Percentiles rank a stretch among this genome's conserved stretches.
Conservation (phyloP, 768 basidiomycete species). For the Hypholoma fasciculare region DNA sequence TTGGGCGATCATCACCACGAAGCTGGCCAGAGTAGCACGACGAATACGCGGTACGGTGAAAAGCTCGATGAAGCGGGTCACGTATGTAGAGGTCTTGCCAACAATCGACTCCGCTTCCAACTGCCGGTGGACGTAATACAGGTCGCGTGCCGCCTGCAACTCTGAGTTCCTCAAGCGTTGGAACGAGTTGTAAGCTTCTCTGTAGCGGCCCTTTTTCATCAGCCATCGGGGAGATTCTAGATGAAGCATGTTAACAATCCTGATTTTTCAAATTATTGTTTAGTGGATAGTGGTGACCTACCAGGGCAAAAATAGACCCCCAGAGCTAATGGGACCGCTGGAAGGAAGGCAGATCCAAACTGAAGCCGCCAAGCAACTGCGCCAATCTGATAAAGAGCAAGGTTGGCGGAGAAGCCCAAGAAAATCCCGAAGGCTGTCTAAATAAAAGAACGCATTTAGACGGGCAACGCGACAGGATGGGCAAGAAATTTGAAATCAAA, state of each 20-base stretch:
- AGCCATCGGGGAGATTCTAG: constrained; percentile 80
- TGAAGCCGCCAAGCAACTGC: constrained; percentile 73
- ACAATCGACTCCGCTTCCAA: constrained; percentile 62
- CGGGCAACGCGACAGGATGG: not conserved
- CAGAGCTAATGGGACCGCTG: constrained; percentile 43
- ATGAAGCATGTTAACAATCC: not conserved
- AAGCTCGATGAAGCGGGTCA: constrained; percentile 55
- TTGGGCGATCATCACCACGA: constrained; percentile 64
- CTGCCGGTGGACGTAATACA: constrained; percentile 70
- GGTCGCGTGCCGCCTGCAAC: constrained; percentile 75
- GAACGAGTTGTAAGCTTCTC: constrained; percentile 61
- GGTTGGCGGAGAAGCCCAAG: constrained; percentile 62
- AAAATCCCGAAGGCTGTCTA: constrained; percentile 78
- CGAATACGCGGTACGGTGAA: constrained; percentile 69
- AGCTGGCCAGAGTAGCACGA: constrained; percentile 44
- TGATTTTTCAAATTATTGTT: constrained; percentile 25
- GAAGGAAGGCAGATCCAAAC: constrained; percentile 68
- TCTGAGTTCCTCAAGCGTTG: constrained; percentile 61
- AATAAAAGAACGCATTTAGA: not conserved
- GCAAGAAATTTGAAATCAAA: not conserved
- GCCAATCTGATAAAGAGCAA: constrained; percentile 56
- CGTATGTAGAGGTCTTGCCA: constrained; percentile 44
- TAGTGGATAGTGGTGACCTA: constrained; percentile 10
- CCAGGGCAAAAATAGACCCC: constrained; percentile 53
- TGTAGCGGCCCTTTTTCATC: constrained; percentile 71